Evolutionary conservation across 2,329 filamentous ascomycete genomes (phyloP).

Genomic region (Fusarium sp.): DNA sequence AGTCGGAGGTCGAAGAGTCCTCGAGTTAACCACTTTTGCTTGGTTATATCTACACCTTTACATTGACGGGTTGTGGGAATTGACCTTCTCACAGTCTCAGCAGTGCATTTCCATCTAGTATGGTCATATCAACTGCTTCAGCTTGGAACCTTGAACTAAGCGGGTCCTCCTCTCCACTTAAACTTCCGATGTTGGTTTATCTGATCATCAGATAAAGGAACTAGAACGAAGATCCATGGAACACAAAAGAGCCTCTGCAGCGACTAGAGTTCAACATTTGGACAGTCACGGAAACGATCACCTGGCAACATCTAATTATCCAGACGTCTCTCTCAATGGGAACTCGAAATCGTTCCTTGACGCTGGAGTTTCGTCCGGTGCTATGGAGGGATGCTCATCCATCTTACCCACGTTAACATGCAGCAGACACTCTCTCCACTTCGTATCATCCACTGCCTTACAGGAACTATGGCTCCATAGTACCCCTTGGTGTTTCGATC

Average conservation of each 20-base stretch:
- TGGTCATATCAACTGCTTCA: not conserved
- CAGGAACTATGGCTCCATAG: constrained; percentile 1
- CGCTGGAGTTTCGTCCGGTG: not conserved
- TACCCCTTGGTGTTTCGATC: not conserved
- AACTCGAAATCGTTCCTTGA: not conserved
- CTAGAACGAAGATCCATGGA: constrained; percentile 17
- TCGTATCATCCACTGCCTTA: constrained; percentile 1
- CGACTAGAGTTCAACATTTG: constrained; percentile 1
- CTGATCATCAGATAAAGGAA: constrained; percentile 39
- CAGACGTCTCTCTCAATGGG: constrained; percentile 1
- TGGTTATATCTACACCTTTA: not conserved
- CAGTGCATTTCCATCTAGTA: not conserved
- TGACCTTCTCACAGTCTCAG: not conserved
- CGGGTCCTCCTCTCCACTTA: not conserved
- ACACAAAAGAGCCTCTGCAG: constrained; percentile 14
- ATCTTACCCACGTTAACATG: constrained; percentile 13
- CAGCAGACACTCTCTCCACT: constrained; percentile 28
- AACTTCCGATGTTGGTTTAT: not conserved
- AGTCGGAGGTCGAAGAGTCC: not conserved
- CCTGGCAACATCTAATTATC: not conserved
- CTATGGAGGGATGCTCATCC: constrained; percentile 15
- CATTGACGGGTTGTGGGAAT: not conserved
- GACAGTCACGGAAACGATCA: constrained; percentile 19
- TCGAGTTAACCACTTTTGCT: not conserved
- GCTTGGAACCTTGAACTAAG: not conserved